Base-by-base conservation (phyloP, 1,139 yeast species). In the Blastobotrys raffinosifermentans region DNA sequence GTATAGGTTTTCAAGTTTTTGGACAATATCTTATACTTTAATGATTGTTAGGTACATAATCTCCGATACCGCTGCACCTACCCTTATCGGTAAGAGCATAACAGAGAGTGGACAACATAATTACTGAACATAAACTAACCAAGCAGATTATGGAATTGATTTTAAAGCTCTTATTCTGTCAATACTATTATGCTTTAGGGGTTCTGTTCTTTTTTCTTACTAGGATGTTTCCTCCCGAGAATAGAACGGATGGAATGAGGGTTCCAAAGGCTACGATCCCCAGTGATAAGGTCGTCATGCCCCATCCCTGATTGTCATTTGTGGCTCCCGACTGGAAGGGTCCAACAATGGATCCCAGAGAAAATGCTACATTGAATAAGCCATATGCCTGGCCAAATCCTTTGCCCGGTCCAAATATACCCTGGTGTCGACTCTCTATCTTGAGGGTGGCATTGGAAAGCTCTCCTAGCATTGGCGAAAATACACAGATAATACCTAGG, bases 381-480 rank as follows among this genome's bases (percentile, higher is more conserved):
- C 63, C 64, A 35, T 58, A 62, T 1, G 57, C 63, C 35, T 60
- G 63, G 5, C 63, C 66, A 30, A 47, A 53, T 3, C 64, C 66
- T 31, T 55, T 55, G 4, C 60, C 57, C 9, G 44, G 40, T 3
- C 66, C 66, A 31, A 57, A 52, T 10, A 43, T 41, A 3, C 64
- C 64, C 1, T 65, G 66, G 4, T 39, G 35, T 30, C 41, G 32
- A 2, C 42, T 34, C 25, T 59, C 64, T 10, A 53, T 46, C 19
- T 40, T 45, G 14, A 52, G 45, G 19, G 51, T 53, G 1, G 47
- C 50, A n/a, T 43, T 42, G 14, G 63, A 43, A 32, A 61, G 45
- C 30, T 62, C 67, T 3, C 54, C 56, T 50, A 60, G 48, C 21
- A 51, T 35, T 1, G 64, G 55, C 1, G 63, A 44, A 26, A 58